Evolutionary conservation across 129 eudicot genomes (phyloP), one percentile per base, ranked within the genome.

Genomic region (Daucus carota): DNA sequence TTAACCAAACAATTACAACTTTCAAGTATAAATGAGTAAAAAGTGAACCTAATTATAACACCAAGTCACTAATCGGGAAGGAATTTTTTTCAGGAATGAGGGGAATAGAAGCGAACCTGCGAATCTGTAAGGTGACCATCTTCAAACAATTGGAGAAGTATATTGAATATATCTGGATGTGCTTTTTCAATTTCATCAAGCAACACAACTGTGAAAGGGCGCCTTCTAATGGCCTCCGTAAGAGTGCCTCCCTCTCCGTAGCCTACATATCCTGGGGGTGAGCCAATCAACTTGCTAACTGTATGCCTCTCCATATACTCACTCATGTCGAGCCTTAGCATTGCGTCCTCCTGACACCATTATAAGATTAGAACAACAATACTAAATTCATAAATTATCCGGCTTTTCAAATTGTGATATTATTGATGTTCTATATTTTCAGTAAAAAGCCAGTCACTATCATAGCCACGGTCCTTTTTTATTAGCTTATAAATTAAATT

Each of bases 291-390:
- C 83, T 88, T 92, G 90, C 96, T 89, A 44, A 92, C 92, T 4
- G 96, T 92, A 83, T 92, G 98, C 60, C 92, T 85, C 87, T 92
- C 98, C 98, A 92, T 92, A 79, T 90, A 92, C 76, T 92, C 98
- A 82, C 96, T 92, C 98, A 92, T 92, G 79, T 92, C 98, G 71
- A 92, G 76, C 76, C 98, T 88, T 80, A 92, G 81, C 98, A 90
- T 92, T 34, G 96, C 82, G 0, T 82, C 74, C 80, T 90, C 97
- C 97, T 92, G 77, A 68, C 63, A 77, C 59, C 75, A 50, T 41
- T 11, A 43, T 18, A 52, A 73, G 41, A 70, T n/a, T 22, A 70
- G 50, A 70, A n/a, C 15, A 15, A 44, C 5, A 34, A 12, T 7
- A 36, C 40, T 36, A 38, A 33, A 57, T 57, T 57, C 32, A 57